Evolutionary conservation across 768 basidiomycete genomes (phyloP), one percentile per base, ranked within the genome.

Genomic region (Saitozyma podzolica): DNA sequence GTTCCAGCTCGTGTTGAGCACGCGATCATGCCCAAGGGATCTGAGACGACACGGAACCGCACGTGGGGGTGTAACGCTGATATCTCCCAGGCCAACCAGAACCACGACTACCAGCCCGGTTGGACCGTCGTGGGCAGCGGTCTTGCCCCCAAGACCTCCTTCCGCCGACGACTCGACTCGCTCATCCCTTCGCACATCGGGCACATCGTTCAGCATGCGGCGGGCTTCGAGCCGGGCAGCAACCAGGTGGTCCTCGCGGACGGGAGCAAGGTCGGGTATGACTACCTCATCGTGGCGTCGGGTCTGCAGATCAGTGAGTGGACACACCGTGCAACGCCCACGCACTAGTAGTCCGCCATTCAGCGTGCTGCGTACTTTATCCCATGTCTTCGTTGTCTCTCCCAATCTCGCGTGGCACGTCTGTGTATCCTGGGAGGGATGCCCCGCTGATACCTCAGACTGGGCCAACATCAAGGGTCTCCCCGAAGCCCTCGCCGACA

Each of bases 41-140:
- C 14, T 9, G 53, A 59, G 29, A 29, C 29, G 29, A 29, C 29
- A 5, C 29, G 29, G 29, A 5, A 29, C 2, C 29, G 29, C 29
- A 29, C 29, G 29, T 49, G 42, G 47, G 19, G 49, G 16, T 39
- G 54, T 14, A 19, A 8, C 29, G 45, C 45, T 47, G 45, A 47
- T 17, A 47, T 6, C n/a, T 6, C 11, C 11, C 53, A 75, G 74
- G 85, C 85, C 16, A 86, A 90, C 20, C 83, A 88, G 63, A 85
- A 85, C 54, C 94, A 97, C 80, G 86, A 91, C 78, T 97, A 95
- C 65, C 80, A 94, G 86, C 95, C 95, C 19, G 95, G 94, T 80
- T 97, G 94, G 92, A 95, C 93, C 0, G 85, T 96, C 48, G 93
- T 92, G 45, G 94, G 92, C 13, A 83, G 91, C n/a, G 95, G 94